phyloP scores from a whole-genome alignment of 139 green algal species.

The Chlamydomonas urium region DNA sequence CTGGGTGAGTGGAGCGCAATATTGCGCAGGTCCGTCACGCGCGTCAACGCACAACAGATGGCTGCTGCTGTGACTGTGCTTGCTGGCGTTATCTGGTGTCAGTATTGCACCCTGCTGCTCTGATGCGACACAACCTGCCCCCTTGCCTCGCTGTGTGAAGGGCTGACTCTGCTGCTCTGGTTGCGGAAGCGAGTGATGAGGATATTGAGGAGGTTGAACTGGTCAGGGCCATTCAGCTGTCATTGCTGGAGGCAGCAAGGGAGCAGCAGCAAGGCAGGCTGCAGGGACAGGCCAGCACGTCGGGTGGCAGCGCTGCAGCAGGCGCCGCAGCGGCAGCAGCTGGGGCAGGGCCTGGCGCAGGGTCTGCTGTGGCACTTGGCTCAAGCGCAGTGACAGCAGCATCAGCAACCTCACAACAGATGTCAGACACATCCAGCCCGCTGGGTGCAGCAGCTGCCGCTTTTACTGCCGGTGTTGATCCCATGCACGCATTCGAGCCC shows the following conservation, averaged over 20 bases:
- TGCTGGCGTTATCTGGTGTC: neutral
- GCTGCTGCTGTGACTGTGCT: neutral
- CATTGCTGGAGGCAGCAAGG: neutral
- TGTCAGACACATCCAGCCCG: neutral
- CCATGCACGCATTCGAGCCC: neutral
- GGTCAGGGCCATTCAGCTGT: slow-evolving; percentile 6
- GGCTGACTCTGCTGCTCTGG: neutral
- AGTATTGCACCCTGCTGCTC: neutral
- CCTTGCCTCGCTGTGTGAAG: neutral
- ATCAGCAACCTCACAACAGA: neutral
- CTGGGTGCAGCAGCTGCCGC: neutral
- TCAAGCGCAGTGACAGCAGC: neutral
- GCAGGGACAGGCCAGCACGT: neutral
- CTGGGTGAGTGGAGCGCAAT: neutral
- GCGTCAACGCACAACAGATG: neutral
- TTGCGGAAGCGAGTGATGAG: neutral
- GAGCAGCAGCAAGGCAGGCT: neutral
- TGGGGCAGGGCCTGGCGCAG: neutral
- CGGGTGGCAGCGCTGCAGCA: neutral
- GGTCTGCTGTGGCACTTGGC: neutral
- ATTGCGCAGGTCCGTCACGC: neutral
- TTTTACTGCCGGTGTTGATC: neutral
- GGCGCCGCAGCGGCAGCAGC: neutral
- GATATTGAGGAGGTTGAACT: neutral
- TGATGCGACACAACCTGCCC: neutral